Evolutionary conservation across 768 basidiomycete species (phyloP).

Genomic region (Artomyces pyxidatus): DNA sequence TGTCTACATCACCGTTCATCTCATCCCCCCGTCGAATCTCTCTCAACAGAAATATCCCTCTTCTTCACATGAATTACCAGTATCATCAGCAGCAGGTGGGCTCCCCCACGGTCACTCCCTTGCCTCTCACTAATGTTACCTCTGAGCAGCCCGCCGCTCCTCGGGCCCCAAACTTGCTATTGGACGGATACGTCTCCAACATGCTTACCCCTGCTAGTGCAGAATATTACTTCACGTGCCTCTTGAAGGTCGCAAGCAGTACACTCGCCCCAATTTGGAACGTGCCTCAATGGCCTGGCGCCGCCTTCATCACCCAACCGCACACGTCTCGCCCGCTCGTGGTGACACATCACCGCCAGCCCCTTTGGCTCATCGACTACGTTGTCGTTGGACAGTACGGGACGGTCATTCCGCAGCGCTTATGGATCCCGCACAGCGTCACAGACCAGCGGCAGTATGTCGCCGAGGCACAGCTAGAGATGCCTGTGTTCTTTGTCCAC

Average conservation of each 20-base stretch:
- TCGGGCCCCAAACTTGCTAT: background rate
- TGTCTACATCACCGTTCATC: background rate
- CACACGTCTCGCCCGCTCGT: too few species aligned
- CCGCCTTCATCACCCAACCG: background rate
- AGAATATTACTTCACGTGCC: background rate
- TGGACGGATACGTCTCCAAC: background rate
- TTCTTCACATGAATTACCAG: background rate
- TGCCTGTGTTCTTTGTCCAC: slow-evolving; percentile 15
- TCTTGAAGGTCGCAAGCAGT: background rate
- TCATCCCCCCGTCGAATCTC: background rate
- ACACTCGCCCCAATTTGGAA: background rate
- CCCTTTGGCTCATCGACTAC: slow-evolving; percentile 15
- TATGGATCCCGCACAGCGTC: slow-evolving; percentile 13
- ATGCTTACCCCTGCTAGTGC: background rate
- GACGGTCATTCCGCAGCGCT: slow-evolving; percentile 10
- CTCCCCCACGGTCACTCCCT: background rate
- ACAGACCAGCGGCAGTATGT: slow-evolving; percentile 14
- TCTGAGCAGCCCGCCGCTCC: background rate
- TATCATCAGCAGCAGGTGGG: background rate
- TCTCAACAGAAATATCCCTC: background rate
- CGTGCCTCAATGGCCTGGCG: background rate
- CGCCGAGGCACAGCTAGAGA: slow-evolving; percentile 10
- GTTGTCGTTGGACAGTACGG: slow-evolving; percentile 5
- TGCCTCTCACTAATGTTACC: background rate
- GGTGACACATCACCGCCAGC: background rate